Conservation (phyloP, 139 green algal species). For the Closterium sp. region DNA sequence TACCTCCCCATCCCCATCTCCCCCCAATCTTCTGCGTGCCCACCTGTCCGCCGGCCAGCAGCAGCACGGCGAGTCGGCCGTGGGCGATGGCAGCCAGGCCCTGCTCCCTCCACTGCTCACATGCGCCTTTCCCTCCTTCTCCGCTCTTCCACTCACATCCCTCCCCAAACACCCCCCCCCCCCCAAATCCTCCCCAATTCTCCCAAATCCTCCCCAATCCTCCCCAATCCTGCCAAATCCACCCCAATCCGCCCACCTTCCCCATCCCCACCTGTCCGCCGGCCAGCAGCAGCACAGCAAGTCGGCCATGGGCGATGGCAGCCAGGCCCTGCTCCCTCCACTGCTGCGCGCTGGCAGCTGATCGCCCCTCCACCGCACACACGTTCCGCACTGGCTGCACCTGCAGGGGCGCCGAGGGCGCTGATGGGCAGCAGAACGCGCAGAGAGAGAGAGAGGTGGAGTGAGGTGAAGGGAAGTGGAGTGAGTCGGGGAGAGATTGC, state of each 20-base stretch:
- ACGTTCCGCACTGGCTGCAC: background rate
- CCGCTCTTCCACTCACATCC: background rate
- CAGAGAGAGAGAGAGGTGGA: background rate
- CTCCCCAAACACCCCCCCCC: background rate
- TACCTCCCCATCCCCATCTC: too few species aligned
- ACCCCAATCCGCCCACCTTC: background rate
- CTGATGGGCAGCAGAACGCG: background rate
- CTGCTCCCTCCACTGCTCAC: constrained; percentile 4
- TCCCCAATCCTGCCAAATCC: background rate
- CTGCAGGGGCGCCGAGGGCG: background rate
- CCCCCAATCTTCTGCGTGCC: too few species aligned
- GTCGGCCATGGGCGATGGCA: constrained; percentile 14
- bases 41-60: constrained; percentile 40
- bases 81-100: constrained; percentile 14
- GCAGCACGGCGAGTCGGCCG: constrained; percentile 23
- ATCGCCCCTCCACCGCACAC: background rate
- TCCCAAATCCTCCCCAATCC: background rate
- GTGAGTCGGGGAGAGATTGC: background rate
- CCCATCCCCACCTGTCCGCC: constrained; percentile 21
- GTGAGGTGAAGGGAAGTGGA: background rate
- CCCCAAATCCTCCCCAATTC: constrained; percentile 30
- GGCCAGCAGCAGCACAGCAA: constrained; percentile 37
- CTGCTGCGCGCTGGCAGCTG: background rate
- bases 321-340: constrained; percentile 9
- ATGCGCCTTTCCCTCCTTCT: too few species aligned